A percentile compares a stretch with the other conserved stretches of the same genome.
phyloP scores from a whole-genome alignment of 1,139 yeast genomes.

The Taiozyma sp. region DNA sequence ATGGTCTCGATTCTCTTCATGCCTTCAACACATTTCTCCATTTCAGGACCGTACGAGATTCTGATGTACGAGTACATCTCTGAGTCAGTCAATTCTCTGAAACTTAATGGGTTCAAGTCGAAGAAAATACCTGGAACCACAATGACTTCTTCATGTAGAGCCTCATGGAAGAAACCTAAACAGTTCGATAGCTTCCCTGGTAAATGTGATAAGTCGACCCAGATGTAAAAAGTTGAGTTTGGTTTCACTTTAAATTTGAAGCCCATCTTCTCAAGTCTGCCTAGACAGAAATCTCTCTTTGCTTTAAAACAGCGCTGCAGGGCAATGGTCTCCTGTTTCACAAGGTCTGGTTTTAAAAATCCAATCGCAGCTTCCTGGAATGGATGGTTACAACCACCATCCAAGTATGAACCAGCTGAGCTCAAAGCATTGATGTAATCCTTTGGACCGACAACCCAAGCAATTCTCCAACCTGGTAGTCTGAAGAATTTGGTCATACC shows the following conservation, averaged over 20 bases:
- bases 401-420: conserved; percentile 61
- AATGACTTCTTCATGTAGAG: conserved; percentile 59
- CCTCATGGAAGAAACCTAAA: conserved; percentile 65
- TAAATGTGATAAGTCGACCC: conserved; percentile 56
- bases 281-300: conserved; percentile 58
- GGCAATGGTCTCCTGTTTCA: conserved; percentile 53
- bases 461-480: conserved; percentile 67
- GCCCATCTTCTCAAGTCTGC: conserved; percentile 52
- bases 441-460: conserved; percentile 68
- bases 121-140: conserved; percentile 68
- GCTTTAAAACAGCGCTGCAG: conserved; percentile 55
- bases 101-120: conserved; percentile 60
- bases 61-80: conserved; percentile 64
- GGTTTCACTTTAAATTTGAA: conserved; percentile 51
- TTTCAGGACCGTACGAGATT: conserved; percentile 62
- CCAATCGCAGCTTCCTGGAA: conserved; percentile 62
- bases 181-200: conserved; percentile 60
- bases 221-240: conserved; percentile 59
- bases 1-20: conserved; percentile 67
- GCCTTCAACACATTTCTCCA: conserved; percentile 50
- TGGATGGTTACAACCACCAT: conserved; percentile 65
- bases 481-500: conserved; percentile 65
- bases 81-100: conserved; percentile 56
- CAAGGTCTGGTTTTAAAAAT: conserved; percentile 49
- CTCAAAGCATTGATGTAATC: conserved; percentile 54